Base-by-base conservation (phyloP, 2,329 filamentous ascomycete species). In the Aspergillus tubingensis region DNA sequence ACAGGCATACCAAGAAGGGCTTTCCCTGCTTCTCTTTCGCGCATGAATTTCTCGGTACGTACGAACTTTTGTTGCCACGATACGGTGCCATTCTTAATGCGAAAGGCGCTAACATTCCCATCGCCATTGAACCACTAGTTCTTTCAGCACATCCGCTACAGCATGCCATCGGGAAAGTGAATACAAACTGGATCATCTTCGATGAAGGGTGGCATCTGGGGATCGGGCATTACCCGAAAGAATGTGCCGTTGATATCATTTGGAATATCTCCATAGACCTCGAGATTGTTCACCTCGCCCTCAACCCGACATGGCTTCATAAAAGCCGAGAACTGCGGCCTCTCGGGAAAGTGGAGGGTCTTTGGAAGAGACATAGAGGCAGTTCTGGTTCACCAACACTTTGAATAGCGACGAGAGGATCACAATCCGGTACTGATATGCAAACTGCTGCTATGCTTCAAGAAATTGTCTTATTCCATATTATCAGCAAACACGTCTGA, bases 201-300 rank as follows among this genome's bases (percentile, higher is more conserved):
- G 0, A 73, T 62, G 10, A 74, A 62, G 0, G 75, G 76, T 0
- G 76, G 71, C 0, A 74, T 63, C 2, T 74, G 74, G 0, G 78
- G 80, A 66, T 85, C 82, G 15, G 81, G 81, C 72, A 84, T 83
- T 17, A 84, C 74, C 3, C 82, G 78, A 65, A 77, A 83, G 62
- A 82, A 83, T 0, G 77, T 81, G 0, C 81, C 81, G 55, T 79
- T 70, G 43, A 83, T 81, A 7, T 80, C 79, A 4, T 64, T 57
- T 0, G 81, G 81, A 32, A 83, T 77, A 3, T 71, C 69, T 5
- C 80, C 80, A 1, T 72, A 67, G 8, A 81, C 73, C 54, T 81
- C 78, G 2, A 82, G 66, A 54, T 80, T 70, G 36, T 72, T 69
- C 17, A 80, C 68, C 53, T 81, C 76, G 10, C 77, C 78, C 63